These are phyloP conservation scores for Sarocladium brachiariae DNA, from an alignment of 2,329 filamentous ascomycete genomes.

Conservation along the genomic window DNA sequence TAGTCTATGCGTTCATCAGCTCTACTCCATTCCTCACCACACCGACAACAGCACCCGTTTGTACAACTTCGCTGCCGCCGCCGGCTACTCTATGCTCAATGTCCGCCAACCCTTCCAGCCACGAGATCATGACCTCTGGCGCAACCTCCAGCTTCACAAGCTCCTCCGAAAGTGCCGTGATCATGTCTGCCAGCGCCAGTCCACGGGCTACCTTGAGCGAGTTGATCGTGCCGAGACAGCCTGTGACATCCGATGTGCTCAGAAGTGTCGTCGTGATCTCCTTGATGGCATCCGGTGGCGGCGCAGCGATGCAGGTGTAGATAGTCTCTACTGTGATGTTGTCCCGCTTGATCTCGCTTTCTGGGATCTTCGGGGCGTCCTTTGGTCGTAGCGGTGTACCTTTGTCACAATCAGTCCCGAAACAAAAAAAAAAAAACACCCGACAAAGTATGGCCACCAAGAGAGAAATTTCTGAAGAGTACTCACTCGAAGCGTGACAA, in stretches of 20 bases:
- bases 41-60: conserved; percentile 89
- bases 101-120: conserved; percentile 85
- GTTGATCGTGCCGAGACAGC: conserved; percentile 82
- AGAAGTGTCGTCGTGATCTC: conserved; percentile 80
- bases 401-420: too few species aligned
- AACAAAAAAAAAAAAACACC: too few species aligned
- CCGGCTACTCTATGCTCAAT: conserved; percentile 88
- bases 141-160: conserved; percentile 76
- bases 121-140: conserved; percentile 78
- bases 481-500: conserved; percentile 83
- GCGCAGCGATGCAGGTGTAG: conserved; percentile 95
- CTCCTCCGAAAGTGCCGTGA: conserved; percentile 80
- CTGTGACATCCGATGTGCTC: conserved; percentile 78
- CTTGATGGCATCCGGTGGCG: conserved; percentile 80
- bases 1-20: conserved; percentile 40
- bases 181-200: conserved; percentile 85
- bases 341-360: conserved; percentile 66
- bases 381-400: conserved; percentile 61
- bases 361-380: conserved; percentile 50
- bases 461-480: neutral
- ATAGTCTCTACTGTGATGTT: conserved; percentile 84
- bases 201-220: conserved; percentile 80
- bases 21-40: conserved; percentile 83
- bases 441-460: too few species aligned
- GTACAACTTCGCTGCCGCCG: conserved; percentile 78